These are phyloP conservation scores for Delonix regia DNA, from an alignment of 306 rosid genomes.

Conservation along the genomic window DNA sequence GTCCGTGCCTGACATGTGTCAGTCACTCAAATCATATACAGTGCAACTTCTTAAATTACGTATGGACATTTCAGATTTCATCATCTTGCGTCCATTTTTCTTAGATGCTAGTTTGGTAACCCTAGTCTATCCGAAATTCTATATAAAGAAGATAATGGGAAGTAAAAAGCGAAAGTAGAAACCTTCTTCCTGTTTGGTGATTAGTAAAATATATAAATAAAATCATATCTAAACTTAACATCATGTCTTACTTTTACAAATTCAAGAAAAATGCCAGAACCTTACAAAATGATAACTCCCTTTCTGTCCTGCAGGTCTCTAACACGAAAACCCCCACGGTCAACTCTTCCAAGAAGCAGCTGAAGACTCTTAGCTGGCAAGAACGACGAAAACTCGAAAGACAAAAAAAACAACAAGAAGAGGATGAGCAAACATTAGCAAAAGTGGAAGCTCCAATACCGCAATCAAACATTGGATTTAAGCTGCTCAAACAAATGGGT, in stretches of 20 bases:
- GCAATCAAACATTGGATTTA: conserved; percentile 87
- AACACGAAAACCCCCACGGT: conserved; percentile 36
- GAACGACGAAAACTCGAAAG: conserved; percentile 69
- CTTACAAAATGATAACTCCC: background rate
- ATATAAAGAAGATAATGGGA: background rate
- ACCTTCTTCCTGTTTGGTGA: background rate
- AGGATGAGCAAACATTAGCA: conserved; percentile 82
- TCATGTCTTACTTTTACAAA: background rate
- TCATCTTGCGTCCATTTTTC: background rate
- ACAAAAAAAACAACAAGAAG: conserved; percentile 71
- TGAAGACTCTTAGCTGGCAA: conserved; percentile 69
- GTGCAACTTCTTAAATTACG: background rate
- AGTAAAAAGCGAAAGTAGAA: background rate
- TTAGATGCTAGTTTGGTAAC: background rate
- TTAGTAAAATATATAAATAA: background rate
- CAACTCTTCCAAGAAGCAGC: conserved; percentile 56
- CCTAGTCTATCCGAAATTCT: background rate
- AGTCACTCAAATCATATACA: background rate
- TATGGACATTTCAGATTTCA: background rate
- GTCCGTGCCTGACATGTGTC: background rate
- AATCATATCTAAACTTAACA: background rate
- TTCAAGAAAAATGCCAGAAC: background rate
- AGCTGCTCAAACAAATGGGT: conserved; percentile 89
- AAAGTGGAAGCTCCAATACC: conserved; percentile 85
- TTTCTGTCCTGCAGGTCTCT: conserved; percentile 45